Base-by-base conservation (phyloP, 2,329 filamentous ascomycete genomes). In the Xylariaceae sp. region DNA sequence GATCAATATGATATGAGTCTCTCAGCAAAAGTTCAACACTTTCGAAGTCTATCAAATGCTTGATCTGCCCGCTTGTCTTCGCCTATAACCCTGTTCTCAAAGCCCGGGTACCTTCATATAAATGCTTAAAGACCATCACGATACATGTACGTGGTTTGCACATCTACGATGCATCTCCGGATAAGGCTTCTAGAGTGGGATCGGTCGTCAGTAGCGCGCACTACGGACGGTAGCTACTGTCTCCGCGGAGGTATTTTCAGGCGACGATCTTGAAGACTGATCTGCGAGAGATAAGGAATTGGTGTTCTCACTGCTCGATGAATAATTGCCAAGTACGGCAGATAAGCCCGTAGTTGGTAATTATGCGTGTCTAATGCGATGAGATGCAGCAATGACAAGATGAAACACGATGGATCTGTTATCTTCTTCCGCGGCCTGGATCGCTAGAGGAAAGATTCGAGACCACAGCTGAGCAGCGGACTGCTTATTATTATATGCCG, bases 91-190 rank as follows among this genome's bases (percentile, higher is more conserved):
- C 22, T 27, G 44, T 45, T 40, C 42, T 49, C 44, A 49, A 40
- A 3, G 36, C 38, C 18, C 17, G 18, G 45, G 42, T 38, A 22
- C 36, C 41, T 40, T 42, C 32, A 39, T 45, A 22, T 15, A 36
- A 45, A 32, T n/a, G n/a, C 6, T 7, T 15, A 11, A 14, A 52
- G 27, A 45, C 42, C 18, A 43, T 32, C 5, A 32, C 38, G 36
- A 43, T 36, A 32, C 36, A 11, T 22, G 19, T 39, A 42, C 36
- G 35, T 31, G 49, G 39, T 40, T 52, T 45, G 49, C 46, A 40
- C 49, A 52, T 54, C 45, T 52, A 49, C 52, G 52, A 49, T 52
- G 52, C 52, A 54, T 54, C 52, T 54, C 52, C 52, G 49, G 52
- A 54, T 53, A 49, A 54, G 49, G 45, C 41, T 39, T 47, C 36